Conservation (phyloP, 1,284 basidiomycete species). For the Ganoderma meredithae region DNA sequence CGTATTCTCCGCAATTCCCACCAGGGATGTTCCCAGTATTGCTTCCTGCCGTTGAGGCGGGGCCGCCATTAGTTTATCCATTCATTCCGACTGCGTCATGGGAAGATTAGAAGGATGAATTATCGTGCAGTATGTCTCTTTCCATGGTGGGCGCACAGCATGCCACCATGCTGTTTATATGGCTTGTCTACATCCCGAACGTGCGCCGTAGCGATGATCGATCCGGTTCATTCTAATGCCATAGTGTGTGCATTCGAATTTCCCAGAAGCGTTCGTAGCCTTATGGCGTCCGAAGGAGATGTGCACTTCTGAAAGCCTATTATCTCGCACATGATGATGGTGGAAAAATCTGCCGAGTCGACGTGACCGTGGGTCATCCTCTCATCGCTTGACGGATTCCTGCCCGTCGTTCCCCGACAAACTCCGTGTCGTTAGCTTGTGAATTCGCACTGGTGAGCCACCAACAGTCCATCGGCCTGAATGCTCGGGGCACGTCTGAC, state of each 20-base stretch:
- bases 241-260: background rate
- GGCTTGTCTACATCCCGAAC: background rate
- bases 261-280: background rate
- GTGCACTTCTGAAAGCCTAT: background rate
- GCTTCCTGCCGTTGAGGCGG: conserved; percentile 5
- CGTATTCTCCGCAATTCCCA: background rate
- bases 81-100: background rate
- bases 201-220: conserved; percentile 1
- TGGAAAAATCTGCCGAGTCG: background rate
- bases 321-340: conserved; percentile 2
- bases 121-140: background rate
- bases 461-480: background rate
- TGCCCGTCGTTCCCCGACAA: background rate
- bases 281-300: conserved; percentile 5
- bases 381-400: no score
- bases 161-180: background rate
- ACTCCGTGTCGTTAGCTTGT: background rate
- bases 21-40: conserved; percentile 1
- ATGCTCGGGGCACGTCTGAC: background rate
- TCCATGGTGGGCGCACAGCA: background rate
- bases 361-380: background rate
- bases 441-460: background rate
- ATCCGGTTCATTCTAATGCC: conserved; percentile 1
- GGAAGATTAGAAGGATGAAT: background rate
- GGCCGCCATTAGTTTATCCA: conserved; percentile 1